Evolutionary conservation across 306 rosid species (phyloP), one percentile per base, ranked within the genome.

Genomic region (Castanea sativa): DNA sequence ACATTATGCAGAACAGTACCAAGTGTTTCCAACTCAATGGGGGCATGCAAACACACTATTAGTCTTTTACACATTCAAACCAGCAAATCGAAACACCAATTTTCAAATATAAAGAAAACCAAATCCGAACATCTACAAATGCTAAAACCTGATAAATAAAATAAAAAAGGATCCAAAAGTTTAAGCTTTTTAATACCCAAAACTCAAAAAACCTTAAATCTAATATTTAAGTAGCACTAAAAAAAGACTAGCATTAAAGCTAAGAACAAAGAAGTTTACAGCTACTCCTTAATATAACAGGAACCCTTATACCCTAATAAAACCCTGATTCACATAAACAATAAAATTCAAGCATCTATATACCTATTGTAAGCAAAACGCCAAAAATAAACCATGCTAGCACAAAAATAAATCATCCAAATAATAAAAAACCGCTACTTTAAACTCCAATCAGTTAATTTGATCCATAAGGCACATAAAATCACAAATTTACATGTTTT

Each of bases 1-100:
- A 63, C 69, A 29, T 9, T 14, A 29, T 29, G 69, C 38, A 27
- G n/a, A 14, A 61, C n/a, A 61, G 41, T 29, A 27, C 27, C 5
- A 27, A 63, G 20, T 14, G 41, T 63, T 63, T 63, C 20, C 41
- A 63, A 63, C 69, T 63, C 69, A 63, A 63, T 63, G 69, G 41
- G 41, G 6, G 20, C 18, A 23, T 29, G 38, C 6, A 14, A 29
- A 63, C 41, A 14, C 38, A 27, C 69, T 29, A 15, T 29, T 29
- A 63, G n/a, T 49, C 53, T 49, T 49, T 49, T 49, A 49, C 16
- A 18, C 41, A 63, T 29, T 63, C 38, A 63, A 27, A 63, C 38
- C n/a, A 63, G 30, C 20, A 5, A 27, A 29, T 13, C 12, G 9
- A 14, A 33, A 65, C 23, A 8, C 45, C 8, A 43, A 65, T 65